These are phyloP conservation scores for Graphiopsis chlorocephala DNA, from an alignment of 2,329 filamentous ascomycete genomes.

Conservation along the genomic window DNA sequence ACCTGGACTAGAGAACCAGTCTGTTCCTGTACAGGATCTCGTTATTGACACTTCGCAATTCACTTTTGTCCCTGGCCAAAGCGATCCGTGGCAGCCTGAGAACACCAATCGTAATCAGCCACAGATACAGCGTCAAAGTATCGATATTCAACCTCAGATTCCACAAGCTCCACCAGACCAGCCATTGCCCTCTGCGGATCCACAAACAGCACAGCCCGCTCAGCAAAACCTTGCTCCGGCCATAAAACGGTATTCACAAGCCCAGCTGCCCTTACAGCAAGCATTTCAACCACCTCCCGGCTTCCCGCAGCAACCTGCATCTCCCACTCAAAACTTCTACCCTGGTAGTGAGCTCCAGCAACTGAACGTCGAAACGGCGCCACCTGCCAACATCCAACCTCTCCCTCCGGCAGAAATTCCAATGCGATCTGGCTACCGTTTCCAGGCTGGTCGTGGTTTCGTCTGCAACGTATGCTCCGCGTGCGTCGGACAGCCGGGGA, in stretches of 20 bases:
- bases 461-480: conserved; percentile 4
- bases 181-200: not conserved
- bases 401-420: not conserved
- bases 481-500: not conserved
- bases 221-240: not conserved
- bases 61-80: not conserved
- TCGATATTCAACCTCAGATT: not conserved
- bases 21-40: not conserved
- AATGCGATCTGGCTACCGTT: conserved; percentile 3
- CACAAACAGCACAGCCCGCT: not conserved
- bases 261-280: conserved; percentile 1
- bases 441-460: conserved; percentile 1
- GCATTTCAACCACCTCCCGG: conserved; percentile 6
- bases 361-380: not conserved
- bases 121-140: not conserved
- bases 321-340: not conserved
- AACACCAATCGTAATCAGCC: not conserved
- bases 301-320: not conserved
- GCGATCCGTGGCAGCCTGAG: not conserved
- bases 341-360: not conserved
- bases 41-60: not conserved
- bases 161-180: not conserved
- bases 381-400: not conserved
- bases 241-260: not conserved
- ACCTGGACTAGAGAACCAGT: not conserved